Evolutionary conservation across 192 early-diverging fungal genomes (phyloP), one percentile per base, ranked within the genome.

Genomic region (Coemansia sp.): DNA sequence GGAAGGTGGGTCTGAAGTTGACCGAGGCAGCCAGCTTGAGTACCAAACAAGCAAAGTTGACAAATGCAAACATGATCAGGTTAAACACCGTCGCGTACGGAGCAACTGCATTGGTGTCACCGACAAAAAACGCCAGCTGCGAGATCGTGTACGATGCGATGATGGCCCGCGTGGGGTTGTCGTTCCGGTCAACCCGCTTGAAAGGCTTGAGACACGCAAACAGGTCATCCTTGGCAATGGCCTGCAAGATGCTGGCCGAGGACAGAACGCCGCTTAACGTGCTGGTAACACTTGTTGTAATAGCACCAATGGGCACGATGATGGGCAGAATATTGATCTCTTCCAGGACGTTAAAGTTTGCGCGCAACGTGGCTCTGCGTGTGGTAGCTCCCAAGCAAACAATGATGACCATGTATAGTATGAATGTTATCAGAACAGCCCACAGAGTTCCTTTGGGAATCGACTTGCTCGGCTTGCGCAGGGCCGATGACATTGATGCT

Each of bases 1-100:
- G 82, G 77, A 90, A 90, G 1, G 76, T 85, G 3, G 89, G 89
- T 18, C 89, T 85, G 63, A 90, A 90, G 64, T 90, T 90, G 54
- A 87, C 86, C 10, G 89, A 86, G 1, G 87, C 82, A 5, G 85
- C 81, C 50, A 88, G 73, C 66, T 86, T 88, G 51, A 90, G 86
- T 29, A 90, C 76, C 50, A 85, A 68, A 60, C 87, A 89, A 18
- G 89, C 89, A 31, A 90, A 63, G 62, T 90, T 90, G 56, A 89
- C 73, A 60, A 86, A 84, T 48, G 75, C 72, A 69, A 86, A 90
- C 45, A 85, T 88, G 60, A 90, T 73, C 30, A 90, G 80, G 31
- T 84, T 85, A 29, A 86, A 84, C 76, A 88, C 83, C 6, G 89
- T 89, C 16, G 88, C 86, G 64, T 85, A 87, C 2, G 85, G 85